phyloP scores from a whole-genome alignment of 768 basidiomycete genomes.

The Kwoniella pini region DNA sequence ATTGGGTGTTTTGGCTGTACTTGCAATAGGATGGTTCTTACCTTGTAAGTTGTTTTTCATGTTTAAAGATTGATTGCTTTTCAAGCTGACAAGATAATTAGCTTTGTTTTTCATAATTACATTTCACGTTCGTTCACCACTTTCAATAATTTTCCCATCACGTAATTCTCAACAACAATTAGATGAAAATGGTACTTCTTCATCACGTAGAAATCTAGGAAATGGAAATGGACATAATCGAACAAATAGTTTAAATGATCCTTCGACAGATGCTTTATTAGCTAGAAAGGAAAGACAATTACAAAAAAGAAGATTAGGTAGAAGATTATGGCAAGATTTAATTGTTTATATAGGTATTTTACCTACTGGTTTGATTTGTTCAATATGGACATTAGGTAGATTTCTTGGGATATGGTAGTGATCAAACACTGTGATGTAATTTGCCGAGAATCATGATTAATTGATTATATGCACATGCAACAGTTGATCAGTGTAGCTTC shows the following conservation, averaged over 20 bases:
- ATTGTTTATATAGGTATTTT: constrained; percentile 73
- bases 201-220: constrained; percentile 1
- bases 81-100: too few relatives aligned
- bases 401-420: constrained; percentile 61
- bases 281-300: constrained; percentile 82
- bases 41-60: constrained; percentile 35
- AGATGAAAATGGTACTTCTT: too few relatives aligned
- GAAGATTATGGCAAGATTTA: constrained; percentile 79
- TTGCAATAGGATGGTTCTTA: constrained; percentile 50
- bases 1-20: constrained; percentile 39
- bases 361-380: constrained; percentile 63
- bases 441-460: not conserved
- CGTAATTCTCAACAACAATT: constrained; percentile 42
- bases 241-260: constrained; percentile 55
- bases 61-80: not conserved
- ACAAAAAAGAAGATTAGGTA: constrained; percentile 70
- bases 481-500: too few relatives aligned
- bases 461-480: not conserved
- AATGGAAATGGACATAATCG: constrained; percentile 23
- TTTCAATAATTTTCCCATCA: constrained; percentile 76
- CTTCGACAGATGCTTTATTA: constrained; percentile 60
- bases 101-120: constrained; percentile 76
- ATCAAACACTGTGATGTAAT: too few relatives aligned
- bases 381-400: constrained; percentile 64
- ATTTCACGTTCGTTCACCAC: constrained; percentile 80